Evolutionary conservation across 164 flowering plant genomes (phyloP), one percentile per base, ranked within the genome.

Genomic region (Brasenia schreberi): DNA sequence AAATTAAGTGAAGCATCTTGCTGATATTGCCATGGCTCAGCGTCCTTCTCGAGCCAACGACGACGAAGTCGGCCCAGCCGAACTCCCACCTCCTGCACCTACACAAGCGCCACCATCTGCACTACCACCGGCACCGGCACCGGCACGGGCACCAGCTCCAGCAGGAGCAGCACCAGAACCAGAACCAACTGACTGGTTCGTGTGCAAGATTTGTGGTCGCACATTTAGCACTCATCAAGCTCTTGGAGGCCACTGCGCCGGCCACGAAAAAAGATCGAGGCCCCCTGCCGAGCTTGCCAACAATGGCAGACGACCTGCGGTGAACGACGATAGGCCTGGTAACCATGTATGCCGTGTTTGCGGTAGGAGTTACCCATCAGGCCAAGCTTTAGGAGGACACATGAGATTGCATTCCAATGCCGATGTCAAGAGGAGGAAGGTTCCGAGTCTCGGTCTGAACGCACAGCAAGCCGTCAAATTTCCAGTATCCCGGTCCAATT

Each of bases 141-240:
- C 53, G 5, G 53, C 53, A 1, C 53, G 5, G 7, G 14, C 53
- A 1, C 14, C 53, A 45, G 11, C 53, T 12, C 14, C 53, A 12
- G 53, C 11, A 12, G 53, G 53, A 23, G 27, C 53, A 45, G 53
- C 53, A 12, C 7, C 11, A 12, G 14, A 7, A 7, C 14, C 53
- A 45, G 11, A 7, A 7, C 1, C 53, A 12, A 12, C 11, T 7
- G 53, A 76, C 44, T 79, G 53, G 2, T 88, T 85, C 65, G 82
- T 84, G 77, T 89, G 96, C 79, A 89, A 85, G 75, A 87, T 90
- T 0, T 89, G 96, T 59, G 77, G 70, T 69, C 70, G 85, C 33
- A 73, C 85, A 4, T 89, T 89, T 67, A 79, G 87, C 16, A 85
- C 92, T 0, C 87, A 85, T 61, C 96, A 89, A 68, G 96, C 96